Conservation (phyloP, 768 basidiomycete genomes). For the Russula sp. region DNA sequence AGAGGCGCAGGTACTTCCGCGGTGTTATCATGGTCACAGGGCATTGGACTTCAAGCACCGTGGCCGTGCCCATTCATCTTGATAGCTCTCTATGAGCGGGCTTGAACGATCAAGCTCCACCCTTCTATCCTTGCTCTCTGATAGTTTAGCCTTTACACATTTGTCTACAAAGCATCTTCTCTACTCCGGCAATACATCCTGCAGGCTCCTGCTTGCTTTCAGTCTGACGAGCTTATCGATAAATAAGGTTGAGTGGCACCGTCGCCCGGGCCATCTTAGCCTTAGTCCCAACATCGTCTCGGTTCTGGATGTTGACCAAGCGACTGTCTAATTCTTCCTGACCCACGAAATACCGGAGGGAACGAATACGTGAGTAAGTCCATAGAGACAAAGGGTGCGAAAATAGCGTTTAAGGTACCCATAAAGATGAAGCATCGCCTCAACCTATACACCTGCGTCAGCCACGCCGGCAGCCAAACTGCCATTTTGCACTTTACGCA, state of each 20-base stretch:
- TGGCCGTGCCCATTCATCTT: too few species aligned
- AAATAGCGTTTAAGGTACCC: slow-evolving; percentile 92
- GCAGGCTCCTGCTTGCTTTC: slow-evolving; percentile 50
- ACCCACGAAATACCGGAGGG: slow-evolving; percentile 99
- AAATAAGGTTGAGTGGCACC: slow-evolving; percentile 63
- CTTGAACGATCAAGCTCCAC: background rate
- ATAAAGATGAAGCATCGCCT: slow-evolving; percentile 89
- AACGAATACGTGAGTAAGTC: slow-evolving; percentile 97
- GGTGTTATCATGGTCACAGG: too few species aligned
- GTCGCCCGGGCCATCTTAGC: slow-evolving; percentile 72
- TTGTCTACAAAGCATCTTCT: background rate
- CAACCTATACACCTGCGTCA: slow-evolving; percentile 44
- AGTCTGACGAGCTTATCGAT: slow-evolving; percentile 63
- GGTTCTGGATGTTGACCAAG: slow-evolving; percentile 95
- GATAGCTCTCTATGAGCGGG: background rate
- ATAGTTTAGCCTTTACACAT: background rate
- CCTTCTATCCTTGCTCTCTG: background rate
- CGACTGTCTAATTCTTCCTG: slow-evolving; percentile 80
- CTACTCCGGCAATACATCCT: slow-evolving; percentile 44
- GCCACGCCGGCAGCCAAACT: background rate
- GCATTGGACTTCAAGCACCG: too few species aligned
- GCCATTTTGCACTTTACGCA: slow-evolving; percentile 29
- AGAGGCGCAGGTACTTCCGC: too few species aligned
- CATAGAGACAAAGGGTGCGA: slow-evolving; percentile 97
- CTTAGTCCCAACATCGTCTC: slow-evolving; percentile 84